Percentiles rank a stretch among this genome's conserved stretches.
These are phyloP conservation scores for Magnolia sinica DNA, from an alignment of 164 flowering plant genomes.

Conservation along the genomic window DNA sequence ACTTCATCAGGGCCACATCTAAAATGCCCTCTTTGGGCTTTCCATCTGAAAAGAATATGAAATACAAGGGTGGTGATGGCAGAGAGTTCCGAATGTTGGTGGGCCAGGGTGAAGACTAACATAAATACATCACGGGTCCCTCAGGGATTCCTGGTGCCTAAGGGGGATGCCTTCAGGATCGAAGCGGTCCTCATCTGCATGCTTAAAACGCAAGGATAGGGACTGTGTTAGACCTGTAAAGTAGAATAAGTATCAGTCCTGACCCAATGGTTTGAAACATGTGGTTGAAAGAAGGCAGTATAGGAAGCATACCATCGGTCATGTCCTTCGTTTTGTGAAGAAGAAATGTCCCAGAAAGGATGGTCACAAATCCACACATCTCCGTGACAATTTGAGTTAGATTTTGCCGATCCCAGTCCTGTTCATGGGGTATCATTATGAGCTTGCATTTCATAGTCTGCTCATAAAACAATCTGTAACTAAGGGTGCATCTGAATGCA, in stretches of 20 bases:
- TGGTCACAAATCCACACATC: conserved; percentile 74
- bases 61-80: background rate
- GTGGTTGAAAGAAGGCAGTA: background rate
- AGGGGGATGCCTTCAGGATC: conserved; percentile 42
- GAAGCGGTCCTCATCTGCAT: conserved; percentile 33
- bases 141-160: conserved; percentile 30
- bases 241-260: background rate
- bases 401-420: conserved; percentile 81
- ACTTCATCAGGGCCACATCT: background rate
- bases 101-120: background rate
- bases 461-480: background rate
- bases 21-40: background rate
- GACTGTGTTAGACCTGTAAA: conserved; percentile 17
- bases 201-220: conserved; percentile 27
- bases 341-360: conserved; percentile 73
- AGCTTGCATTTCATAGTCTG: background rate
- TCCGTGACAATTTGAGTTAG: conserved; percentile 68
- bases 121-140: conserved; percentile 5
- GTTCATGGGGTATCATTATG: conserved; percentile 8
- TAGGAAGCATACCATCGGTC: conserved; percentile 39
- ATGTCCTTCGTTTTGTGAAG: conserved; percentile 76
- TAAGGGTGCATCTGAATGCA: background rate
- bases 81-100: background rate
- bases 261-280: background rate
- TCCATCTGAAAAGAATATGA: background rate